Conservation (phyloP, 129 eudicot genomes). For the Flaveria brownii region DNA sequence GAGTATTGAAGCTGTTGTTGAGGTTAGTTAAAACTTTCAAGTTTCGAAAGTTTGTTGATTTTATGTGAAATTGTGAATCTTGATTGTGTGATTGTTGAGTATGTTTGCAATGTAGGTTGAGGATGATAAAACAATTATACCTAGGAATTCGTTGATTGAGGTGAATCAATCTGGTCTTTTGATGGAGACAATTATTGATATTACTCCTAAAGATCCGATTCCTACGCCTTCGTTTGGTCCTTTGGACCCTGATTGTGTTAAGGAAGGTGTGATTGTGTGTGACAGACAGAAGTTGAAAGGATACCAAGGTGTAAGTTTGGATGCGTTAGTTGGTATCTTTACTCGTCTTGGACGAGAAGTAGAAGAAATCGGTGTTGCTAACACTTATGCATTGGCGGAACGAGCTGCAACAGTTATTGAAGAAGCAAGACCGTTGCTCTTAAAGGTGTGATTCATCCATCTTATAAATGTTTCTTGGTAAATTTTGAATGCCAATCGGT, state of each 20-base stretch:
- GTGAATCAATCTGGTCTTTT: conserved; percentile 95
- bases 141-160: conserved; percentile 75
- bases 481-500: background rate
- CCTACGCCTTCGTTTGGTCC: conserved; percentile 83
- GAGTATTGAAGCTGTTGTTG: conserved; percentile 81
- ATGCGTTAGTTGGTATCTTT: conserved; percentile 83
- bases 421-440: conserved; percentile 80
- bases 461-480: conserved; percentile 14
- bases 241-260: conserved; percentile 65
- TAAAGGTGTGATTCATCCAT: conserved; percentile 57
- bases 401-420: conserved; percentile 69
- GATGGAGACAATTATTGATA: conserved; percentile 94
- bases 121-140: conserved; percentile 83
- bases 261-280: conserved; percentile 83
- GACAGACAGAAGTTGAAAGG: conserved; percentile 83
- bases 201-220: conserved; percentile 83
- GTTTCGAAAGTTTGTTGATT: background rate
- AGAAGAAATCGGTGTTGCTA: conserved; percentile 77
- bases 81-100: conserved; percentile 15
- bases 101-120: conserved; percentile 58
- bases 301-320: conserved; percentile 87
- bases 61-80: background rate
- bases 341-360: conserved; percentile 88
- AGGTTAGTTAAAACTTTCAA: conserved; percentile 45
- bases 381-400: conserved; percentile 75